Conservation (phyloP, 129 eudicot genomes). For the Centrapalus pauciflorus region DNA sequence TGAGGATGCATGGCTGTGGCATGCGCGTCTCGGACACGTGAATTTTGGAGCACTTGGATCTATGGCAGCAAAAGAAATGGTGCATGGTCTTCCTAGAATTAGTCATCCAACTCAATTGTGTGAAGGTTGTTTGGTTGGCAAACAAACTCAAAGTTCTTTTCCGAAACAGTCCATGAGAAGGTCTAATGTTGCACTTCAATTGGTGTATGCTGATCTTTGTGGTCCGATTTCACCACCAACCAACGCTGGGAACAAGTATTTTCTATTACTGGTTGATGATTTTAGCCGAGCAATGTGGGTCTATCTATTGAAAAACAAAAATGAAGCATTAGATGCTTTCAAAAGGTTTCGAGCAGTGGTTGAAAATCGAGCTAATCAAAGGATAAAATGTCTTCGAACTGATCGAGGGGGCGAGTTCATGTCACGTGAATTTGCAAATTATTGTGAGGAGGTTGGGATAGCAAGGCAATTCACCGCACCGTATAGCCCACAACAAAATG, state of each 20-base stretch:
- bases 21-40: background rate
- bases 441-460: background rate
- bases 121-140: background rate
- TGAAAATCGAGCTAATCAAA: background rate
- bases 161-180: too few relatives aligned
- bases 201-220: too few relatives aligned
- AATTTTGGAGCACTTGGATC: background rate
- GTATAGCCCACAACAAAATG: background rate
- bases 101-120: background rate
- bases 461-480: background rate
- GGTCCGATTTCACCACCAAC: too few relatives aligned
- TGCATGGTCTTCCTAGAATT: background rate
- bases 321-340: background rate
- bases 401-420: background rate
- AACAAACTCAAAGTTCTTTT: background rate
- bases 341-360: background rate
- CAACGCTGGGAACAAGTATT: background rate
- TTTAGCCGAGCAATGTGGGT: background rate
- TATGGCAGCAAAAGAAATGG: background rate
- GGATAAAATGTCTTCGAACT: background rate
- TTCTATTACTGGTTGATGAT: too few relatives aligned
- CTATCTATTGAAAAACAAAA: background rate
- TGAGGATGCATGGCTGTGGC: background rate
- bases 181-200: too few relatives aligned
- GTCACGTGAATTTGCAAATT: background rate